phyloP scores from a whole-genome alignment of 2,329 filamentous ascomycete genomes.

The Colletotrichum filicis region DNA sequence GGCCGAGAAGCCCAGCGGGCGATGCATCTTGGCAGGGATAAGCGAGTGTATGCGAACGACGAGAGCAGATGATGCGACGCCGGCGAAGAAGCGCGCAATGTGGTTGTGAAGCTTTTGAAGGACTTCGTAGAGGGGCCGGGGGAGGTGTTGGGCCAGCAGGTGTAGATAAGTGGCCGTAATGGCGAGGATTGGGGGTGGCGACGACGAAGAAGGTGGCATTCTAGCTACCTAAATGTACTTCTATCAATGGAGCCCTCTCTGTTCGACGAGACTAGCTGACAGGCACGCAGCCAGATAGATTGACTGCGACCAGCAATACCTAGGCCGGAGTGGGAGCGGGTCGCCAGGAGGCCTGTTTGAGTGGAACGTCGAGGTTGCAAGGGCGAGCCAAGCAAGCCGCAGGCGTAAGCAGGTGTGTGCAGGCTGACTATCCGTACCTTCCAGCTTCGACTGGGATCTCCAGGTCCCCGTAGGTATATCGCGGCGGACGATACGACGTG shows the following conservation, averaged over 20 bases:
- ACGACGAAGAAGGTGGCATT: slow-evolving; percentile 17
- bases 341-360: not conserved
- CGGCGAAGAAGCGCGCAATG: not conserved
- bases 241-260: not conserved
- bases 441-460: not conserved
- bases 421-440: not conserved
- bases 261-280: not conserved
- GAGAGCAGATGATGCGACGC: slow-evolving; percentile 11
- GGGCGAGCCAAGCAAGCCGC: not conserved
- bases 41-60: slow-evolving; percentile 20
- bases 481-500: slow-evolving; percentile 2
- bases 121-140: slow-evolving; percentile 23
- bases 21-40: slow-evolving; percentile 30
- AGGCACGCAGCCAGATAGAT: not conserved
- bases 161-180: slow-evolving; percentile 30
- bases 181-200: slow-evolving; percentile 31
- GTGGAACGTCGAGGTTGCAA: not conserved
- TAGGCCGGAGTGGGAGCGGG: not conserved
- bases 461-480: not conserved
- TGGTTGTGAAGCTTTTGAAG: slow-evolving; percentile 14
- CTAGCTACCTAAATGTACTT: slow-evolving; percentile 8
- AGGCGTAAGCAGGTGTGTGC: not conserved
- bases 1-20: slow-evolving; percentile 26
- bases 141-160: slow-evolving; percentile 27
- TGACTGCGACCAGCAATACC: not conserved